These are phyloP conservation scores for Plectosphaerella cucumerina DNA, from an alignment of 2,329 filamentous ascomycete species.

Conservation along the genomic window DNA sequence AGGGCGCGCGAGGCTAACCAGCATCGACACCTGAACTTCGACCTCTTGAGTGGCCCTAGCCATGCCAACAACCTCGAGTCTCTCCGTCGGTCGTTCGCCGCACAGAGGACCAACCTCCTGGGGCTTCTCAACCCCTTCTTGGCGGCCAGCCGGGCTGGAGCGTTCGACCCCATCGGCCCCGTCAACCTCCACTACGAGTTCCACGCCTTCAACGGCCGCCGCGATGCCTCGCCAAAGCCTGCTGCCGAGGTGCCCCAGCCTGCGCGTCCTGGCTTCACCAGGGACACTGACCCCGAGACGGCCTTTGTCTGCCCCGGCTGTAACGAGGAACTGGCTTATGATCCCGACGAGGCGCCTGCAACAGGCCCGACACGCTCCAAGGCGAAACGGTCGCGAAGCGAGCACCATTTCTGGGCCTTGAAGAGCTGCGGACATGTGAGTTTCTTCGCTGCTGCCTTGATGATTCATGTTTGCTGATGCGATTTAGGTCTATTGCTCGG, in stretches of 20 bases:
- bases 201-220: conserved; percentile 23
- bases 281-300: conserved; percentile 67
- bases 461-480: background rate
- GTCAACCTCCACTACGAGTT: conserved; percentile 15
- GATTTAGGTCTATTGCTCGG: conserved; percentile 56
- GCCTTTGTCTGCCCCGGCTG: conserved; percentile 83
- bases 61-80: background rate
- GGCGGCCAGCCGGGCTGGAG: conserved; percentile 2
- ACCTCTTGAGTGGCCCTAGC: too few species aligned
- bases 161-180: conserved; percentile 10
- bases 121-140: background rate
- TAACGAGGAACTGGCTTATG: conserved; percentile 75
- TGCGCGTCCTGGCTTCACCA: conserved; percentile 73
- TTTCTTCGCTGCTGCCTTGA: conserved; percentile 7
- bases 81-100: background rate
- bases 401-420: conserved; percentile 88
- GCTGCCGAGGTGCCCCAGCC: conserved; percentile 59
- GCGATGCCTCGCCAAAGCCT: conserved; percentile 37
- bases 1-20: too few species aligned
- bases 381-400: conserved; percentile 50
- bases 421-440: conserved; percentile 89
- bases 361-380: conserved; percentile 20
- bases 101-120: background rate
- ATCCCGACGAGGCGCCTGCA: conserved; percentile 41
- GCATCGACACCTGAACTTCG: too few species aligned